phyloP scores from a whole-genome alignment of 2,329 filamentous ascomycete species.

The Tolypocladium tundrense region DNA sequence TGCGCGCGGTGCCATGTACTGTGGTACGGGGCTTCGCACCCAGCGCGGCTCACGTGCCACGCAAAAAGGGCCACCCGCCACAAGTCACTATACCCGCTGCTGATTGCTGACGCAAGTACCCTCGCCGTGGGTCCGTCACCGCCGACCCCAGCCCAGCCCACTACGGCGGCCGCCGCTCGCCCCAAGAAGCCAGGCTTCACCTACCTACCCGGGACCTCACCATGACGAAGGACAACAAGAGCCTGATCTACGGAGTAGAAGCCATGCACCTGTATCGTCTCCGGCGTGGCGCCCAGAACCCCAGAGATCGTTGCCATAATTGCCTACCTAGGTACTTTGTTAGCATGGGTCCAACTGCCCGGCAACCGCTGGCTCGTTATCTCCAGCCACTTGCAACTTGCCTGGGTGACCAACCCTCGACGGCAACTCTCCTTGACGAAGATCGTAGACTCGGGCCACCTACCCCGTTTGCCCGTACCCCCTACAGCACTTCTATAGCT shows the following conservation, averaged over 20 bases:
- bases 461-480: neutral
- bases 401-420: neutral
- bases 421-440: neutral
- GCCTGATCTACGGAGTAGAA: neutral
- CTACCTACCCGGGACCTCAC: neutral
- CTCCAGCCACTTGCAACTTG: neutral
- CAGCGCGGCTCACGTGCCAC: neutral
- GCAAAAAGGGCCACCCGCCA: neutral
- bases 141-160: neutral
- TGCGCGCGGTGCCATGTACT: neutral
- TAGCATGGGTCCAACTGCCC: neutral
- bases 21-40: neutral
- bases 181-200: neutral
- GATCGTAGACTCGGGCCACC: neutral
- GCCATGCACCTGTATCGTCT: neutral
- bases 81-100: neutral
- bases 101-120: neutral
- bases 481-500: neutral
- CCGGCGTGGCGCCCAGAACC: neutral
- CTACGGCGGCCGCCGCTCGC: neutral
- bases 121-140: neutral
- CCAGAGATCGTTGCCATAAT: neutral
- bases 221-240: neutral
- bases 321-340: no score
- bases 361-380: neutral